Evolutionary conservation across 345 rosid genomes (phyloP), one percentile per base, ranked within the genome.

Genomic region (Eucalyptus caleyi): DNA sequence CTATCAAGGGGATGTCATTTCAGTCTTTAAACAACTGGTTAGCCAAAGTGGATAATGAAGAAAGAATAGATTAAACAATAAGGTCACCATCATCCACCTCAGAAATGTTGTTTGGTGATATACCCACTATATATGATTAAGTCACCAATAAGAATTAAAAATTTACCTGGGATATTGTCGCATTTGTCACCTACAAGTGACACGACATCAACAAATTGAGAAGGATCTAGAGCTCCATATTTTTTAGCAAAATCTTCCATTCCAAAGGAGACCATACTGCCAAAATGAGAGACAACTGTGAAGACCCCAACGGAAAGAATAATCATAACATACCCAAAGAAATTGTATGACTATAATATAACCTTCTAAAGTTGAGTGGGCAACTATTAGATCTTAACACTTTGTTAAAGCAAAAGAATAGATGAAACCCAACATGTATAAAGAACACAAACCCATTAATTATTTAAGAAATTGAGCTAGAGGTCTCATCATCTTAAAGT

Each of bases 191-290:
- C 99, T 93, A 94, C 92, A 88, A 97, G 97, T 86, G 99, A 90
- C 80, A 96, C 91, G 32, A 96, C 90, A 92, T 97, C 99, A 90
- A 96, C 99, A 92, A 97, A 97, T 92, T 97, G 99, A 80, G 95
- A 92, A 88, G 98, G 99, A 89, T 93, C 90, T 93, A 97, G 88
- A 86, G 87, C 93, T 89, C 98, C 97, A 86, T 93, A 97, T 91
- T 93, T 95, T 93, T 95, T 86, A 88, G 99, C 96, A 89, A 97
- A 97, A 87, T 97, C 97, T 91, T 97, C 99, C 92, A 96, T 88
- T 88, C 99, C 99, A 89, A 95, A 97, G 86, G 99, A 97, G 88
- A 93, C 95, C 98, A 97, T 96, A 92, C 99, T 97, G 95, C 88
- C 91, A 88, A 88, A 82, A 87, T 40, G 47, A 77, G 47, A 40